Conservation (phyloP, 495 filamentous ascomycete species). For the Hapsidospora chrysogenum region DNA sequence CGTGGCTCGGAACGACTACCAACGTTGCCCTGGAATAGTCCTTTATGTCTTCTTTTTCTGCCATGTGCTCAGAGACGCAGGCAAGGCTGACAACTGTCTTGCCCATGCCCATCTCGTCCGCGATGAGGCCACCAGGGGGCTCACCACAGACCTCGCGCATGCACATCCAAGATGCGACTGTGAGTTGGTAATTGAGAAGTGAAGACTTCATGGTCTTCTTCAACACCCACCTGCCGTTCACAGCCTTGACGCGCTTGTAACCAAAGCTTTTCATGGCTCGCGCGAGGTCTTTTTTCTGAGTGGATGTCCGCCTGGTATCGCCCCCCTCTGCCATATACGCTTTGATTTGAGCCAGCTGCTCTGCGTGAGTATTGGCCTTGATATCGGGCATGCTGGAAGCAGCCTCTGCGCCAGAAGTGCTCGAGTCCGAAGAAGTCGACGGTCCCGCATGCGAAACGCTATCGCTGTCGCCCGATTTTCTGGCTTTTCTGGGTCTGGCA, state of each 20-base stretch:
- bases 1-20: conserved; percentile 33
- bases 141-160: conserved; percentile 24
- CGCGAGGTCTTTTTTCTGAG: not conserved
- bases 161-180: conserved; percentile 41
- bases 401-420: too few relatives aligned
- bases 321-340: not conserved
- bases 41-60: conserved; percentile 5
- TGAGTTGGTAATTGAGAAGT: conserved; percentile 36
- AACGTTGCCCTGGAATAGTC: conserved; percentile 13
- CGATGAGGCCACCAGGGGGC: conserved; percentile 37
- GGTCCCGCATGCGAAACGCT: too few relatives aligned
- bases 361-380: not conserved
- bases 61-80: conserved; percentile 30
- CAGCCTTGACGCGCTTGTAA: not conserved
- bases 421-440: too few relatives aligned
- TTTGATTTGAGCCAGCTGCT: not conserved
- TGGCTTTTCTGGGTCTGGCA: too few relatives aligned
- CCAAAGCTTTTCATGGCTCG: not conserved
- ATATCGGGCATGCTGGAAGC: not conserved
- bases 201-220: conserved; percentile 23
- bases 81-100: conserved; percentile 38
- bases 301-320: not conserved
- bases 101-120: conserved; percentile 49
- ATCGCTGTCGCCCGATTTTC: too few relatives aligned
- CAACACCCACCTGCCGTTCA: not conserved